Base-by-base conservation (phyloP, 2,329 filamentous ascomycete genomes). In the Orbilia ellipsospora region DNA sequence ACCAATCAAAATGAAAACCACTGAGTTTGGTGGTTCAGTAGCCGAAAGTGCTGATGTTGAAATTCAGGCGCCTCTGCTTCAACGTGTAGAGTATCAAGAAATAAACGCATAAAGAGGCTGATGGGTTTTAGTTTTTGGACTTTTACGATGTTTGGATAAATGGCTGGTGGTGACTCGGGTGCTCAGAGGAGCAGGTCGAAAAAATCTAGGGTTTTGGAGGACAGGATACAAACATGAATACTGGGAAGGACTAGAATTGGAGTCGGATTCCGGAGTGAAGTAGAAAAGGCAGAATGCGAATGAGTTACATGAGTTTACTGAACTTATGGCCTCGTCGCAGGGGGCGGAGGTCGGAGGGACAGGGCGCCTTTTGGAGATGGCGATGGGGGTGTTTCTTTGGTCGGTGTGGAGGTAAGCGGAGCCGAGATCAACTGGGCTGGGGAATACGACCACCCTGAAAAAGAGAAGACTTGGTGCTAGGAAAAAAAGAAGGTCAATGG, bases 231-330 rank as follows among this genome's bases (percentile, higher is more conserved):
- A 18, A 10, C 44, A 48, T n/a, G 7, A 18, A 48, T 3, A 10
- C 31, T 36, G 31, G 10, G 31, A 36, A 36, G 31, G 31, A 7
- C 8, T n/a, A 5, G 55, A 45, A 54, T 40, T 61, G 62, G 56
- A 42, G 57, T 70, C 62, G 55, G 62, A 63, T 67, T 31, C 67
- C 69, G 62, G 62, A 56, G 62, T 50, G 61, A 20, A 52, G 52
- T 59, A 51, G 66, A 63, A 36, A 44, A 13, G 54, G 26, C 13
- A 62, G 40, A 42, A 62, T 42, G 65, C 31, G 31, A 36, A 6
- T 36, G 65, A 69, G 40, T 55, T 23, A 36, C 44, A 54, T n/a
- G 60, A 51, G 59, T 36, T 36, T 36, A 36, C 8, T 36, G 31
- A 36, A 36, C 31, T 36, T 36, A 36, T 36, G 31, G 31, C 31